Evolutionary conservation across 2,329 filamentous ascomycete species (phyloP).

Genomic region (Hymenoscyphus linearis): DNA sequence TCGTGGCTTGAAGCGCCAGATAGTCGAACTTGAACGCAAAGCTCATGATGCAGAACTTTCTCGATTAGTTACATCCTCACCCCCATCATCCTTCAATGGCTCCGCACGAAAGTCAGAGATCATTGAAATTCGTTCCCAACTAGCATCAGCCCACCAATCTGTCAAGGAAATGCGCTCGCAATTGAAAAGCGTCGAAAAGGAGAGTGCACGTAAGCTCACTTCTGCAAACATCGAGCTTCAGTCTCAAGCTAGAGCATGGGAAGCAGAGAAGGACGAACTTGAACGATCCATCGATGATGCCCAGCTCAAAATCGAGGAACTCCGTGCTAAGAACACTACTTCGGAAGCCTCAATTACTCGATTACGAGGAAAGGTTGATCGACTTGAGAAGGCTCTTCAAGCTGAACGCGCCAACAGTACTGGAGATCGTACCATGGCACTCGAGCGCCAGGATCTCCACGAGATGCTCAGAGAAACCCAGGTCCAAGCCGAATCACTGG

Average conservation of each 20-base stretch:
- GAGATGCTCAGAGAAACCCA: slow-evolving; percentile 57
- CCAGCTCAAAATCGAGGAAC: slow-evolving; percentile 40
- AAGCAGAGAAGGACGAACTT: slow-evolving; percentile 30
- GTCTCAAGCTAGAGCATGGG: slow-evolving; percentile 37
- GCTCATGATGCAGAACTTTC: slow-evolving; percentile 59
- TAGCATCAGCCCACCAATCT: slow-evolving; percentile 54
- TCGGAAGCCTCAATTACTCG: slow-evolving; percentile 41
- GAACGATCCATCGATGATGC: slow-evolving; percentile 42
- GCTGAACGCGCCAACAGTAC: slow-evolving; percentile 47
- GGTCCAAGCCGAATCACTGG: slow-evolving; percentile 62
- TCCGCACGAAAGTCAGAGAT: slow-evolving; percentile 53
- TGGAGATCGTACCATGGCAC: slow-evolving; percentile 52
- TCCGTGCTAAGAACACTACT: slow-evolving; percentile 34
- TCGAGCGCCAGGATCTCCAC: slow-evolving; percentile 56
- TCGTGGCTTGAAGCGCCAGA: slow-evolving; percentile 58
- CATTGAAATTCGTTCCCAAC: slow-evolving; percentile 52
- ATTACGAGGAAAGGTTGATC: slow-evolving; percentile 45
- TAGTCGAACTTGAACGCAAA: slow-evolving; percentile 62
- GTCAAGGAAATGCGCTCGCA: slow-evolving; percentile 50
- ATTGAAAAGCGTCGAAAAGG: slow-evolving; percentile 44
- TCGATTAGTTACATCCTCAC: slow-evolving; percentile 41
- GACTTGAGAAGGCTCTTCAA: slow-evolving; percentile 44
- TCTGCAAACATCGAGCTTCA: slow-evolving; percentile 47
- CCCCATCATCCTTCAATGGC: slow-evolving; percentile 43
- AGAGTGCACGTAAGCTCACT: slow-evolving; percentile 35